These are phyloP conservation scores for Endogone sp. DNA, from an alignment of 192 early-diverging fungal species.

Conservation along the genomic window DNA sequence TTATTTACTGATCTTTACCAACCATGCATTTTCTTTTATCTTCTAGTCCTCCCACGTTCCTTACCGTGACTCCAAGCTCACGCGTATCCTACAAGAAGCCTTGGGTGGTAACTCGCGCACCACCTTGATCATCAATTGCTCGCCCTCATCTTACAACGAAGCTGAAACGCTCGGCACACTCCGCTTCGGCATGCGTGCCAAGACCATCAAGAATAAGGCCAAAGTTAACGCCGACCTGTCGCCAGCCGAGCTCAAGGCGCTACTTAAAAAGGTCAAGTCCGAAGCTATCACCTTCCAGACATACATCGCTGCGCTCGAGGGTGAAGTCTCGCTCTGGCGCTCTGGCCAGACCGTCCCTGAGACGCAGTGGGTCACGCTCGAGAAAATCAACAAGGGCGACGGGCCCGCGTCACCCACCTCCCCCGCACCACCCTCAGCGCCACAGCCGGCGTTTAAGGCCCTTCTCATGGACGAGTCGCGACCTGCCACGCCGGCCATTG, in stretches of 20 bases:
- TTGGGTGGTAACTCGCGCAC: constrained; percentile 99
- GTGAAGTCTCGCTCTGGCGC: constrained; percentile 90
- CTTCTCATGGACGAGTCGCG: constrained; percentile 47
- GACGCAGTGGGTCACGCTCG: constrained; percentile 60
- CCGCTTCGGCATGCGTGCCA: constrained; percentile 97
- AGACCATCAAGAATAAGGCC: constrained; percentile 99
- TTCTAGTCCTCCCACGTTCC: constrained; percentile 90
- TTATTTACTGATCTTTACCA: not conserved
- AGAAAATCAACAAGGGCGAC: constrained; percentile 42
- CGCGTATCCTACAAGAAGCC: constrained; percentile 99
- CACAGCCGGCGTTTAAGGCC: constrained; percentile 43
- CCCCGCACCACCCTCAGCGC: constrained; percentile 20
- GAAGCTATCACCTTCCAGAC: constrained; percentile 78
- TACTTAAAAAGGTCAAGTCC: constrained; percentile 87
- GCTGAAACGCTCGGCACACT: constrained; percentile 92
- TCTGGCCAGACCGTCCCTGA: constrained; percentile 64
- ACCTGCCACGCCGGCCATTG: constrained; percentile 71
- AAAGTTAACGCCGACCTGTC: constrained; percentile 97
- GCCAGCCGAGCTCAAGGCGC: constrained; percentile 89
- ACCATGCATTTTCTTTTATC: not conserved
- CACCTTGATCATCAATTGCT: constrained; percentile 98
- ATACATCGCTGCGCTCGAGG: constrained; percentile 81
- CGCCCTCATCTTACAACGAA: constrained; percentile 96
- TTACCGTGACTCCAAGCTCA: constrained; percentile 98
- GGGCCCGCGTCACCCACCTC: no score